Conservation (phyloP, 1,139 yeast species). For the Candida sp. region DNA sequence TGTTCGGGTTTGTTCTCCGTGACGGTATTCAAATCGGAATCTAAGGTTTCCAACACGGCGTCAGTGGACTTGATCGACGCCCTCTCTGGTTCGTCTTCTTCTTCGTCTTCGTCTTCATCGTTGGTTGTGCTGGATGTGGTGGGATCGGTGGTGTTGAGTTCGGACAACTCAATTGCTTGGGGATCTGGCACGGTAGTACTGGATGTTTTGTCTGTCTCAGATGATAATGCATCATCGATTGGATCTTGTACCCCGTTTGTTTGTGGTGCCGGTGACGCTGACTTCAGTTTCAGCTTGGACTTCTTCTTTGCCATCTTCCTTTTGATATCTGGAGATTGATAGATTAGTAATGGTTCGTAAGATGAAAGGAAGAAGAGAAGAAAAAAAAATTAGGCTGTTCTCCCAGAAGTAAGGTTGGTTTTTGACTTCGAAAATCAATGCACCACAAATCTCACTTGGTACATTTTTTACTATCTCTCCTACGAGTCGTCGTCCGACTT, state of each 20-base stretch:
- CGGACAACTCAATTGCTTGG: slow-evolving; percentile 3
- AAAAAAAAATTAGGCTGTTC: background rate
- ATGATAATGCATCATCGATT: background rate
- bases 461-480: background rate
- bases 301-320: background rate
- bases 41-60: slow-evolving; percentile 33
- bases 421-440: background rate
- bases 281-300: slow-evolving; percentile 2
- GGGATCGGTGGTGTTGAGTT: background rate
- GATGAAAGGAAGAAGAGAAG: background rate
- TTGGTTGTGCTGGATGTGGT: background rate
- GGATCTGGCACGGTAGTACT: background rate
- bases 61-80: slow-evolving; percentile 34
- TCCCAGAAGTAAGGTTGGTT: background rate
- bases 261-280: background rate
- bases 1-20: slow-evolving; percentile 11
- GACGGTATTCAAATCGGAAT: slow-evolving; percentile 26
- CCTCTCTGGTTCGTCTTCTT: no score
- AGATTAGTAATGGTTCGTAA: background rate
- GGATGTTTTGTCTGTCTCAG: background rate
- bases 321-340: background rate
- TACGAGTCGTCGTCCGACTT: background rate
- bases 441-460: no score
- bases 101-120: background rate
- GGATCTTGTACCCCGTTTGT: background rate